Evolutionary conservation across 2,329 filamentous ascomycete genomes (phyloP), one percentile per base, ranked within the genome.

Genomic region (Elsinoe batatas): DNA sequence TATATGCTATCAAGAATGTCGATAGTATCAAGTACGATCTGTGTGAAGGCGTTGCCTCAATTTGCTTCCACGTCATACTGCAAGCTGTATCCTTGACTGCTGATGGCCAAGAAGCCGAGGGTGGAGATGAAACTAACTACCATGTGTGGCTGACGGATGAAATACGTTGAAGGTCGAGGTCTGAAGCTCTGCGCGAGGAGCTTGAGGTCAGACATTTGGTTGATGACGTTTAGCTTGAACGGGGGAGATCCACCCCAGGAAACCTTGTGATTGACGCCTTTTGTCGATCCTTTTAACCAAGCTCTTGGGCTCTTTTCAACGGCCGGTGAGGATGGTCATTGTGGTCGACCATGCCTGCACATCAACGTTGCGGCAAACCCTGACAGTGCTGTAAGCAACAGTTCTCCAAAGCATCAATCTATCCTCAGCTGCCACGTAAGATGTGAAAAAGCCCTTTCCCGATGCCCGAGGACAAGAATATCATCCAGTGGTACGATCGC

Each of bases 21-120:
- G 74, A 71, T 3, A 76, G 64, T 8, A 72, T 61, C 17, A 76
- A 60, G 56, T 75, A 77, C 10, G 71, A 71, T 18, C 75, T 56
- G 58, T 77, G 74, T 17, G 74, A 64, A 7, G 70, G 70, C 1
- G 73, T 75, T 10, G 72, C 66, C 64, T 76, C 73, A 26, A 76
- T 68, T 61, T 75, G 72, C 15, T 68, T 66, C 73, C 72, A 76
- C 8, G 57, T 63, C 68, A 70, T 70, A 11, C 42, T 50, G 35
- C 7, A 20, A 50, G 15, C 32, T 15, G 18, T 37, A 17, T 15
- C 17, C 18, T 8, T 20, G 26, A 13, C 17, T 35, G 11, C 12
- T 33, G 36, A 13, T 33, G 32, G 47, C 47, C 47, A 51, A 49
- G 26, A 49, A 17, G n/a, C 17, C 44, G 44, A 33, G 5, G 22